phyloP scores from a whole-genome alignment of 73 alveolate species.

The Stentor coeruleus region DNA sequence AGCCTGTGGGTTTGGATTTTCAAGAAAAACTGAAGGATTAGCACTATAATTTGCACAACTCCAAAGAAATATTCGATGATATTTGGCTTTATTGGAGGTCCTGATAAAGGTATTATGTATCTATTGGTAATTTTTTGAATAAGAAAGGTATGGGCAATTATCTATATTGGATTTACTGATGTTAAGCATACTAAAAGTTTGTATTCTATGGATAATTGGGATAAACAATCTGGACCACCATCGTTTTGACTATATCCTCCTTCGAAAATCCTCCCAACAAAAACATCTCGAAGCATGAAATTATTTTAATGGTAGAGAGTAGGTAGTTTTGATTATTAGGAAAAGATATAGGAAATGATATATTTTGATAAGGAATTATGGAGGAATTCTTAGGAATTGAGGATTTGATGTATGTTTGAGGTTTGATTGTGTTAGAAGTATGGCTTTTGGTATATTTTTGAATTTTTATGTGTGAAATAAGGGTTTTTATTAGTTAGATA shows the following conservation, averaged over 20 bases:
- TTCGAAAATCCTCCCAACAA: neutral
- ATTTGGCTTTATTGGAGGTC: neutral
- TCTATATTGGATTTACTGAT: neutral
- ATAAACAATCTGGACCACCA: neutral
- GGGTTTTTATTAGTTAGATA: too few relatives aligned
- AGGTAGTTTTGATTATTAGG: neutral
- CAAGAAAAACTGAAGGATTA: neutral
- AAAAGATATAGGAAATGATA: neutral
- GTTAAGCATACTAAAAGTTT: neutral
- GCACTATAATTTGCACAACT: neutral
- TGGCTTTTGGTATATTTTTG: too few relatives aligned
- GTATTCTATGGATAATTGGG: neutral
- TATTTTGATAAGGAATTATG: neutral
- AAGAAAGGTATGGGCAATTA: neutral
- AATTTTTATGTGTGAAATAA: too few relatives aligned
- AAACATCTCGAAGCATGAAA: neutral
- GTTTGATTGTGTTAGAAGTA: neutral
- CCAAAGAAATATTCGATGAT: neutral
- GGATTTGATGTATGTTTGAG: too few relatives aligned
- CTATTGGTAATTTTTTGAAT: neutral
- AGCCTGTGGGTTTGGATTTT: neutral
- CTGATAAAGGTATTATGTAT: too few relatives aligned
- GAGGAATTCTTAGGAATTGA: neutral
- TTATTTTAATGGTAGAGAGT: too few relatives aligned
- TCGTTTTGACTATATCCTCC: neutral